Evolutionary conservation across 441 rosid genomes (phyloP), one percentile per base, ranked within the genome.

Genomic region (Pelargonium australe): DNA sequence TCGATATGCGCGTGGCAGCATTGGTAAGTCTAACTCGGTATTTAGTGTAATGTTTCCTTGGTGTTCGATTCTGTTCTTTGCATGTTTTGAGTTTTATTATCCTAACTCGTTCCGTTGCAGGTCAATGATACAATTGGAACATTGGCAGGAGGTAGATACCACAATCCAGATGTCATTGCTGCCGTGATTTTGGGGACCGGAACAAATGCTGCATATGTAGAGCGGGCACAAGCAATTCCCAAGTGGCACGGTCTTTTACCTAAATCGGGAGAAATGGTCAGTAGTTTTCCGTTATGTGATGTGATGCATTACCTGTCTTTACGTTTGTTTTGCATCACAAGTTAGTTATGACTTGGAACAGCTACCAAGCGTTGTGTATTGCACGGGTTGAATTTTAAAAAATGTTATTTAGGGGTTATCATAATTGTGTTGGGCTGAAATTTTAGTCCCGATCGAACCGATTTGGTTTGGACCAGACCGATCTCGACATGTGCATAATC

Each of bases 101-200:
- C 64, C 70, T 37, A 58, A 69, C 58, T 41, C 68, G 68, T 7
- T 10, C 14, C 79, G 60, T 68, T 83, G 74, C 67, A 95, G 97
- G 96, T 94, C 47, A 94, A 94, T 83, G 99, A 95, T 75, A 85
- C 97, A 0, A 82, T 95, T 37, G 97, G 97, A 68, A 95, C 97
- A 70, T 79, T 95, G 60, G 99, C 95, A 66, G 96, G 97, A 71
- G 97, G 99, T 70, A 83, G 90, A 80, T 95, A 87, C 78, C 20
- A 75, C 62, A 78, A 88, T 74, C 82, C 76, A 3, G 92, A 91
- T 84, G 99, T 89, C 19, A 77, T 85, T 74, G 92, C 83, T 51
- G 99, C 96, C 64, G 92, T 95, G 64, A 91, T 95, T 64, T 77
- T 95, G 81, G 99, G 99, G 44, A 95, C 96, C 1, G 97, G 97